A percentile compares a stretch with the other conserved stretches of the same genome.
These are phyloP conservation scores for Lepraria neglecta DNA, from an alignment of 495 filamentous ascomycete species.

Conservation along the genomic window DNA sequence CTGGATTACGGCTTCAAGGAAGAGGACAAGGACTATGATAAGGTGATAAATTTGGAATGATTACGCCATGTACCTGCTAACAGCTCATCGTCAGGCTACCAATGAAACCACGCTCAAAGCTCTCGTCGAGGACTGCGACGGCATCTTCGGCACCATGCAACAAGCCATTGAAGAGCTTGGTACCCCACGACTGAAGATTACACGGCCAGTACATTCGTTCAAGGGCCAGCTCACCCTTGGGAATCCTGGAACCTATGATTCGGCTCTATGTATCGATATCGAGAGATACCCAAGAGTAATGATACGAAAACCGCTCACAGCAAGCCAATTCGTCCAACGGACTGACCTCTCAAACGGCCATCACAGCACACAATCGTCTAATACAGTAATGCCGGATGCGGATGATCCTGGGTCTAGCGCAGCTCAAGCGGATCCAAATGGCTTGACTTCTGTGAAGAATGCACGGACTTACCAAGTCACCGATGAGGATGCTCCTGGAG, in stretches of 20 bases:
- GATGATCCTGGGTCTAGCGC: slow-evolving; percentile 42
- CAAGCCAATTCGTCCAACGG: slow-evolving; percentile 63
- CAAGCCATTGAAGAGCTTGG: slow-evolving; percentile 73
- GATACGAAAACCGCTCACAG: slow-evolving; percentile 62
- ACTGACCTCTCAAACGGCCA: slow-evolving; percentile 40
- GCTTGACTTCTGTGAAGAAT: slow-evolving; percentile 60
- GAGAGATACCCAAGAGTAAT: slow-evolving; percentile 84
- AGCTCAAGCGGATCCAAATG: slow-evolving; percentile 33
- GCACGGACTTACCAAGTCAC: slow-evolving; percentile 72
- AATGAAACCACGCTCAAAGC: slow-evolving; percentile 64
- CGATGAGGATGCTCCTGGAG: slow-evolving; percentile 65
- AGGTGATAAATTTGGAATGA: slow-evolving; percentile 42
- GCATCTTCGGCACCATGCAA: slow-evolving; percentile 71
- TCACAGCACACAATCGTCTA: slow-evolving; percentile 44
- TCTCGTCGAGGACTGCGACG: slow-evolving; percentile 59
- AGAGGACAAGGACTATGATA: slow-evolving; percentile 70
- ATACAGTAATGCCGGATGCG: slow-evolving; percentile 38
- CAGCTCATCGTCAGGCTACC: slow-evolving; percentile 37
- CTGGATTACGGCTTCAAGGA: slow-evolving; percentile 85
- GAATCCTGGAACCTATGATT: slow-evolving; percentile 64
- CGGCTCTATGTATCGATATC: slow-evolving; percentile 74
- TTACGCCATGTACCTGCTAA: slow-evolving; percentile 4
- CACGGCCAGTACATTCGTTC: slow-evolving; percentile 66
- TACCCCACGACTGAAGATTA: slow-evolving; percentile 68
- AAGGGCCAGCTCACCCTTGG: slow-evolving; percentile 78